Base-by-base conservation (phyloP, 768 basidiomycete genomes). In the Mycena leptocephala region DNA sequence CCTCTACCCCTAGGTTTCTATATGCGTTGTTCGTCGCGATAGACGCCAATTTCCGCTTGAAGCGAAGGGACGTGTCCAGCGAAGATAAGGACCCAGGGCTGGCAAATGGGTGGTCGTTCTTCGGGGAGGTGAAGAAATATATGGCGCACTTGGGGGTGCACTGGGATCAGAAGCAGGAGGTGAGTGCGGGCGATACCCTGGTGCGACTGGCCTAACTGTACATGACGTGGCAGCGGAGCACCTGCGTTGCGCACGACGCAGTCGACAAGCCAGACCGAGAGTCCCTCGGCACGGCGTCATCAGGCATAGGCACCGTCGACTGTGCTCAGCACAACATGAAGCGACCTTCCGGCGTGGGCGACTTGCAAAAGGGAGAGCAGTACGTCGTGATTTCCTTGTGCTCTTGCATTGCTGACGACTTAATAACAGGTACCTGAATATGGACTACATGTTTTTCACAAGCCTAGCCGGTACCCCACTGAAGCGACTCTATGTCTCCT, bases 391-490 rank as follows among this genome's bases (percentile, higher is more conserved):
- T 43, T 37, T 13, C 6, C 35, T 37, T 16, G 18, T 4, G n/a
- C n/a, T n/a, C 5, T 20, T 43, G 18, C 16, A 18, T 30, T n/a
- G 13, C 26, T 62, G 28, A 61, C 26, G 30, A n/a, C 4, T 22
- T n/a, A 8, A 46, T 18, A 37, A n/a, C 48, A 75, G 80, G 51
- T 76, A 81, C 68, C 30, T 77, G 33, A 76, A 80, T 35, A 74
- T 80, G 80, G 84, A 85, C 39, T 83, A 78, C 51, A 59, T 84
- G 10, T 77, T 82, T 32, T 61, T 76, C 2, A 83, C 80, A 11
- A 79, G 75, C 61, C n/a, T 83, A 0, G 28, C n/a, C 0, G 76
- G 74, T 3, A 74, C 69, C 51, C 20, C 51, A 0, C 74, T 77
- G 0, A 32, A n/a, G 3, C 26, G 30, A 0, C 20, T 82, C 1